Evolutionary conservation across 345 rosid species (phyloP), one percentile per base, ranked within the genome.

Genomic region (Citrus cavaleriei): DNA sequence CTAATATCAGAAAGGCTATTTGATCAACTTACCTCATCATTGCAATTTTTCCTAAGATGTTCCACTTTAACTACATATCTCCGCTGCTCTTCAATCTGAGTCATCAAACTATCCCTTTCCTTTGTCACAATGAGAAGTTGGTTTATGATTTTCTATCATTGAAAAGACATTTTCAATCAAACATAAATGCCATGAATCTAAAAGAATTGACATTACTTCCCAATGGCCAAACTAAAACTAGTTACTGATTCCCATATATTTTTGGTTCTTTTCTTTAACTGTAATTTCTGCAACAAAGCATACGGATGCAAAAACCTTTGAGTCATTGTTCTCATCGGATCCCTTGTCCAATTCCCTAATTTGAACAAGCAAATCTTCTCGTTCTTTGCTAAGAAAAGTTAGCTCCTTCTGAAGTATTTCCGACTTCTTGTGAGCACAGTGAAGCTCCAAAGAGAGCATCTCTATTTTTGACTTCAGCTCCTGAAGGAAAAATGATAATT

Each of bases 401-500:
- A 89, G 80, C 77, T 90, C 88, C 81, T 73, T 81, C 84, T 81
- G 79, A 78, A 87, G 82, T 49, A 57, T 38, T 51, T 82, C 80
- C 22, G 72, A 80, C 72, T 82, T 84, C 80, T 79, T 79, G 37
- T 77, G 81, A 78, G 89, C 79, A 73, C 65, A 63, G 46, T 84
- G 85, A 78, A 82, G 85, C 77, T 88, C 91, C 66, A 81, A 80
- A 70, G 83, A 78, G n/a, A 89, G 83, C 49, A 64, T 65, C 61
- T 85, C 86, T 3, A 84, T 42, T 32, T 86, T 81, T n/a, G 84
- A 86, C 72, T 81, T 83, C 63, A 87, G 75, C 22, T 34, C 72
- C 90, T 89, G 77, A 49, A 80, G 70, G 49, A 40, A 37, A 79
- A 81, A 73, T 12, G 51, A 46, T 13, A 46, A 46, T 46, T 46